Evolutionary conservation across 2,329 filamentous ascomycete species (phyloP).

Genomic region (Coleophoma eucalyptorum): DNA sequence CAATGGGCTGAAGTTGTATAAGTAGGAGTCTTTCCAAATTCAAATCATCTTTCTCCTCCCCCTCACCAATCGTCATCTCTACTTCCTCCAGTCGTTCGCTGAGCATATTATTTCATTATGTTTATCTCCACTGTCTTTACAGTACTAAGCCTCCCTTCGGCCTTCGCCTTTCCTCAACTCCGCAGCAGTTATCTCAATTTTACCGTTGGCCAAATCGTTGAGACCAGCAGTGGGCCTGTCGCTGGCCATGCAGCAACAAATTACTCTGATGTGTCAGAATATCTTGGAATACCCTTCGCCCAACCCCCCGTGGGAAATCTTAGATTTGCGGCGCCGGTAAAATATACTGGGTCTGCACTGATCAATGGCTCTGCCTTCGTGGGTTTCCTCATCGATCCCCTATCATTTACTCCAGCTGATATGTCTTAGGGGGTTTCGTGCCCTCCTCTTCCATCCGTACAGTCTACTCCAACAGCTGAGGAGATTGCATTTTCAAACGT

Average conservation of each 20-base stretch:
- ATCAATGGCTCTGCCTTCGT: constrained; percentile 16
- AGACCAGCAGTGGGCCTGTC: constrained; percentile 16
- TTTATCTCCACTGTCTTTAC: constrained; percentile 8
- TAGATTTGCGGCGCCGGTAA: constrained; percentile 30
- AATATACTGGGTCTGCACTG: constrained; percentile 7
- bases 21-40: neutral
- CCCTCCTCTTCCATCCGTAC: neutral
- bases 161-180: constrained; percentile 4
- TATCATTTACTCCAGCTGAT: neutral
- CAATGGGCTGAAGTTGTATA: too few species aligned
- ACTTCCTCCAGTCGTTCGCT: neutral
- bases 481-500: constrained; percentile 11
- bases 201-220: constrained; percentile 12
- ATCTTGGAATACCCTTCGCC: constrained; percentile 35
- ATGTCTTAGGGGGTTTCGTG: constrained; percentile 9
- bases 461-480: neutral
- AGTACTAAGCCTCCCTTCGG: constrained; percentile 6
- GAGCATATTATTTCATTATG: neutral
- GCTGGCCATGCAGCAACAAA: constrained; percentile 11
- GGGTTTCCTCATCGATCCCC: constrained; percentile 1
- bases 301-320: constrained; percentile 30
- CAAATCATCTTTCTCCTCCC: neutral
- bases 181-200: constrained; percentile 4
- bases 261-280: constrained; percentile 20
- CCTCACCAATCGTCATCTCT: neutral